Evolutionary conservation across 306 rosid species (phyloP), one percentile per base, ranked within the genome.

Genomic region (Cucurbita maxima): DNA sequence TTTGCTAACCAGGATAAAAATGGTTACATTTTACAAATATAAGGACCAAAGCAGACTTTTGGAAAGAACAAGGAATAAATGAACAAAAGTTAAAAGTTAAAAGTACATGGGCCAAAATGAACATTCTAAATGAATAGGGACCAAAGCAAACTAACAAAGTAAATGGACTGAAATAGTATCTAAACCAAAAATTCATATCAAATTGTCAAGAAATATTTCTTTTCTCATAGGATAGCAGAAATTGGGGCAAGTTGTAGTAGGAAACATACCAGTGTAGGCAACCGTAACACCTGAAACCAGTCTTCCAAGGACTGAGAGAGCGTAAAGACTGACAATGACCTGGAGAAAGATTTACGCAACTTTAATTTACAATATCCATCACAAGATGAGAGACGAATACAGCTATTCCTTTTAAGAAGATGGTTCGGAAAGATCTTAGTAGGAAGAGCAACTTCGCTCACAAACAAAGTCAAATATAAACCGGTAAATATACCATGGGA

Each of bases 241-340:
- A 53, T 51, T 52, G 3, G 8, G 34, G 53, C 12, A 55, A 71
- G 55, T n/a, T 59, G 52, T 34, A 66, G 72, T 10, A 50, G 44
- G 37, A 37, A 74, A 72, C 89, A 41, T 86, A 88, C 98, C 98
- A 58, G 92, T 85, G 75, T 91, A 94, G 47, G 97, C 95, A 81
- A 94, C 88, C 8, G 98, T 90, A 53, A 81, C 85, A 57, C 92
- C 97, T 19, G 92, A 82, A 73, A 88, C 90, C 45, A 90, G 75
- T 87, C 96, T 84, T 75, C 97, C 98, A 58, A 94, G 76, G 71
- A 87, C 92, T 7, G 97, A 89, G 43, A 89, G 81, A 12, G 78
- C 69, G 41, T 89, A 94, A 20, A 94, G 98, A 74, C 72, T 85
- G 75, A 85, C 51, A 58, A 87, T 78, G 14, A 94, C 98, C 97